These are phyloP conservation scores for Stephania yunnanensis DNA, from an alignment of 164 flowering plant genomes.

Conservation along the genomic window DNA sequence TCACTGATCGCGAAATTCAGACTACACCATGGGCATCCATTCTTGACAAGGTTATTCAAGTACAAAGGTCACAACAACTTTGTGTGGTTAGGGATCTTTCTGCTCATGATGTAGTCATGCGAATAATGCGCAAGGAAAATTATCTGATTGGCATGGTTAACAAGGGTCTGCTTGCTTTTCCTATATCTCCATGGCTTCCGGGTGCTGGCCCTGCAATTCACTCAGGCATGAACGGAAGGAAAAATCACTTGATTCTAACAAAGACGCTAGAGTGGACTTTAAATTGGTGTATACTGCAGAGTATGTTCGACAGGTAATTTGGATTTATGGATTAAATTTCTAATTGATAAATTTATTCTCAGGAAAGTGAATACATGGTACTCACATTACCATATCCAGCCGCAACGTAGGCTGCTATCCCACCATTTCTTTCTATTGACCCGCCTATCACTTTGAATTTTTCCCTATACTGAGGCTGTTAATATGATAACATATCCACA, in stretches of 20 bases:
- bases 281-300: conserved; percentile 94
- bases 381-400: neutral
- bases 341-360: neutral
- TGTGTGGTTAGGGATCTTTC: conserved; percentile 93
- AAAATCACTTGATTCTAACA: conserved; percentile 56
- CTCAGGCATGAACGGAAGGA: conserved; percentile 41
- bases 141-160: conserved; percentile 97
- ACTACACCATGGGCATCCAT: conserved; percentile 89
- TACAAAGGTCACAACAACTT: conserved; percentile 68
- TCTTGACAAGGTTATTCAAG: conserved; percentile 75
- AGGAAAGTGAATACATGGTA: neutral
- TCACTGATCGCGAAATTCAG: conserved; percentile 81
- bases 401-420: neutral
- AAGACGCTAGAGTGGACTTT: conserved; percentile 96
- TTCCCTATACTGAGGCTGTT: neutral
- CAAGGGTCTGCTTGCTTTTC: conserved; percentile 92
- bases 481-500: neutral
- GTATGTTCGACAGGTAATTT: conserved; percentile 94
- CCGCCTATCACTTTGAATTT: neutral
- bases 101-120: conserved; percentile 89
- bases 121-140: conserved; percentile 97
- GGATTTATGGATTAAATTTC: neutral
- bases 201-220: conserved; percentile 82
- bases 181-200: conserved; percentile 80
- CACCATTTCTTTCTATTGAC: neutral